phyloP scores from a whole-genome alignment of 192 early-diverging fungal species.

The Coemansia sp. region DNA sequence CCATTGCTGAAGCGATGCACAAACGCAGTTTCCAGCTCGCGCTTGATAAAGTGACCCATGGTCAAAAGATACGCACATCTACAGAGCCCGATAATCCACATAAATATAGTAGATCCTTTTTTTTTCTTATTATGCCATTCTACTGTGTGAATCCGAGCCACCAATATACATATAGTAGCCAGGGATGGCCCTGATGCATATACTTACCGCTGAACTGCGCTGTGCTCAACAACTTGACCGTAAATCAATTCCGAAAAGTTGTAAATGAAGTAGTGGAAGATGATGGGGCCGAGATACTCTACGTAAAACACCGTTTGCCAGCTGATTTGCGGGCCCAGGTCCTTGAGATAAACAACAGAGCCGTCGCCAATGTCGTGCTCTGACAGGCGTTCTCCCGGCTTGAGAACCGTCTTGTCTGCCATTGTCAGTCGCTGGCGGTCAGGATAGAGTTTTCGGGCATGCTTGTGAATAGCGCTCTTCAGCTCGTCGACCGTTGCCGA shows the following conservation, averaged over 20 bases:
- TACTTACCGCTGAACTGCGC: slow-evolving; percentile 65
- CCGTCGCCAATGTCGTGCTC: slow-evolving; percentile 65
- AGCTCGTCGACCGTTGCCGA: slow-evolving; percentile 69
- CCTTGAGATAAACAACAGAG: slow-evolving; percentile 65
- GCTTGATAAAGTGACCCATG: slow-evolving; percentile 87
- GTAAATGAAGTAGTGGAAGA: slow-evolving; percentile 86
- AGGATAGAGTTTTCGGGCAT: slow-evolving; percentile 53
- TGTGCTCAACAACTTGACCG: slow-evolving; percentile 63
- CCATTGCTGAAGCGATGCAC: slow-evolving; percentile 91
- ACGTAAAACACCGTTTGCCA: slow-evolving; percentile 93
- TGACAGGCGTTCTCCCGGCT: slow-evolving; percentile 55
- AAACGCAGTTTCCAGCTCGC: slow-evolving; percentile 89
- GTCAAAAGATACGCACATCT: slow-evolving; percentile 66
- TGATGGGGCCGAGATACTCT: slow-evolving; percentile 88
- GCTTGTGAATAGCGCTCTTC: slow-evolving; percentile 61
- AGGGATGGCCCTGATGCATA: background rate
- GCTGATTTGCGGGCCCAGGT: slow-evolving; percentile 84
- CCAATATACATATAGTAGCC: background rate
- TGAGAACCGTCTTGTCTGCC: slow-evolving; percentile 61
- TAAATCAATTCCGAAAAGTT: slow-evolving; percentile 69
- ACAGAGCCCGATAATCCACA: slow-evolving; percentile 8
- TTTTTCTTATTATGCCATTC: background rate
- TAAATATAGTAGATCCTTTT: background rate
- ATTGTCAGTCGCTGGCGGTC: slow-evolving; percentile 84
- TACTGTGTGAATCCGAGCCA: background rate